Evolutionary conservation across 139 green algal species (phyloP).

Genomic region (Coelastrella sp.): DNA sequence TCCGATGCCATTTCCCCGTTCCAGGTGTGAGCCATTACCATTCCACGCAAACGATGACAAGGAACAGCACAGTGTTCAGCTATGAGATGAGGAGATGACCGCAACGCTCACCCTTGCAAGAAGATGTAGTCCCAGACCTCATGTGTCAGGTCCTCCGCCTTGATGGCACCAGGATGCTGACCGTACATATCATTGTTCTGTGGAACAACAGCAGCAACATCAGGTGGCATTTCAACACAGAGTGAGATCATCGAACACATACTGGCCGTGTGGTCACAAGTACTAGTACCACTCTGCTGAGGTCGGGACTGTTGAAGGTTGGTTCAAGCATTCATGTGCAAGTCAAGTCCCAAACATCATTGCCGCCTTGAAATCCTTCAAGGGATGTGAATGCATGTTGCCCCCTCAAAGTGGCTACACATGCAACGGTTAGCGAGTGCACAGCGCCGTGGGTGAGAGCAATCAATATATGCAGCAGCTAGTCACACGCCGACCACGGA

Average conservation of each 20-base stretch:
- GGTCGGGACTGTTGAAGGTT: not conserved
- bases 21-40: too few relatives aligned
- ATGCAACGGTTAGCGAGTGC: slow-evolving; percentile 9
- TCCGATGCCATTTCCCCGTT: too few relatives aligned
- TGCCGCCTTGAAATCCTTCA: too few relatives aligned
- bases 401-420: slow-evolving; percentile 38
- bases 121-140: slow-evolving; percentile 97
- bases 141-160: slow-evolving; percentile 85
- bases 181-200: slow-evolving; percentile 95
- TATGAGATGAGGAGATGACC: too few relatives aligned
- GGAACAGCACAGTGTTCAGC: too few relatives aligned
- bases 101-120: slow-evolving; percentile 57
- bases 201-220: slow-evolving; percentile 48
- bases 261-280: too few relatives aligned
- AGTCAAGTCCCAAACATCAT: too few relatives aligned
- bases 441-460: slow-evolving; percentile 30
- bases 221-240: not conserved
- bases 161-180: slow-evolving; percentile 58
- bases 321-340: not conserved
- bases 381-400: not conserved
- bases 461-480: slow-evolving; percentile 25
- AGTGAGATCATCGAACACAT: too few relatives aligned
- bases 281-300: too few relatives aligned
- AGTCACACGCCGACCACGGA: slow-evolving; percentile 42
- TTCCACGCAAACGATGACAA: too few relatives aligned